Conservation (phyloP, 2,329 filamentous ascomycete genomes). For the Fusarium mangiferae region DNA sequence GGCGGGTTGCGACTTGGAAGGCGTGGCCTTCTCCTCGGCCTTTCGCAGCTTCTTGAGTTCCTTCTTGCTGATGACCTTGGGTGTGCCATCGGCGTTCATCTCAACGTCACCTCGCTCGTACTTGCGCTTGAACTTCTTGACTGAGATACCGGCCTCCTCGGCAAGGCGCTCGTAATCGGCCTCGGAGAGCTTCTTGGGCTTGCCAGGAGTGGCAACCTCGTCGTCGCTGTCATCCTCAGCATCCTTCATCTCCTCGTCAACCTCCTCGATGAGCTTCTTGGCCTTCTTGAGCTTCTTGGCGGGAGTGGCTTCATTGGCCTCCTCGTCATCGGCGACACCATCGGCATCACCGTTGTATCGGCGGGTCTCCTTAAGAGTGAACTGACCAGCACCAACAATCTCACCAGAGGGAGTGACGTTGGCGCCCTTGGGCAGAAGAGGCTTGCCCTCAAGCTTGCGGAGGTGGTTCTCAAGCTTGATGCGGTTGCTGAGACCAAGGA, state of each 20-base stretch:
- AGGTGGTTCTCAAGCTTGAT: constrained; percentile 81
- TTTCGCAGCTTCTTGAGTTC: constrained; percentile 79
- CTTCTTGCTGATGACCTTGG: constrained; percentile 78
- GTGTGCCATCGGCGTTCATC: constrained; percentile 71
- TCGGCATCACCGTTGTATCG: constrained; percentile 97
- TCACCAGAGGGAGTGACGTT: constrained; percentile 80
- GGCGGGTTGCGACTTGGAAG: constrained; percentile 56
- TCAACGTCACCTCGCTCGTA: constrained; percentile 79
- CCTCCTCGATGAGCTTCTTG: constrained; percentile 56
- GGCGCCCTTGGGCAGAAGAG: constrained; percentile 79
- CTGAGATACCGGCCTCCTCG: constrained; percentile 73
- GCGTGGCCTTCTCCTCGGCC: constrained; percentile 61
- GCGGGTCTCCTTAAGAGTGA: constrained; percentile 89
- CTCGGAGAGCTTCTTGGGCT: constrained; percentile 61
- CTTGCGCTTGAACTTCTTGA: constrained; percentile 83
- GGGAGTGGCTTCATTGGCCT: constrained; percentile 51
- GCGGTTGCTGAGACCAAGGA: constrained; percentile 78
- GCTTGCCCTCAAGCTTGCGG: constrained; percentile 88
- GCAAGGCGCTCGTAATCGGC: constrained; percentile 70
- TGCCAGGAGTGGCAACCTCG: constrained; percentile 47
- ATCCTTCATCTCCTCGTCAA: constrained; percentile 58
- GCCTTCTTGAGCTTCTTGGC: constrained; percentile 51
- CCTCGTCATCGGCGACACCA: constrained; percentile 76
- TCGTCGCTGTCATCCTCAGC: constrained; percentile 53
- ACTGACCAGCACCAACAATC: constrained; percentile 74